Conservation (phyloP, 768 basidiomycete genomes). For the Omphalotus guepiniiformis region DNA sequence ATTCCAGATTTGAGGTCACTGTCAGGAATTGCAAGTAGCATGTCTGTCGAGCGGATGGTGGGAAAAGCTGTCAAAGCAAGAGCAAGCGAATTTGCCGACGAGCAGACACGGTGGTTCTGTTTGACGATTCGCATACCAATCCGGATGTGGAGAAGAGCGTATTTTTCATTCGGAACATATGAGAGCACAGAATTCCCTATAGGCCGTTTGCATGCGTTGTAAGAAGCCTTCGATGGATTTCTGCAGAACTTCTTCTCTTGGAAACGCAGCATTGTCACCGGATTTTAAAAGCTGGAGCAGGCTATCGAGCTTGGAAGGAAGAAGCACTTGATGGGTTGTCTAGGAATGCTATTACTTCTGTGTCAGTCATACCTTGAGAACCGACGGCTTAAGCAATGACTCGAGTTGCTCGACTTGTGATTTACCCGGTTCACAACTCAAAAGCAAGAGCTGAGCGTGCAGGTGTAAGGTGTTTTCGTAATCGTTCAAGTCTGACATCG, state of each 20-base stretch:
- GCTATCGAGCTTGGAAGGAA: conserved; percentile 42
- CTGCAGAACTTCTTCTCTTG: conserved; percentile 71
- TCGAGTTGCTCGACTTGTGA: conserved; percentile 41
- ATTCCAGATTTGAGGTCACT: not conserved
- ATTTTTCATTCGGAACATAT: conserved; percentile 56
- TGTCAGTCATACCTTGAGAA: conserved; percentile 34
- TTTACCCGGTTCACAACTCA: conserved; percentile 34
- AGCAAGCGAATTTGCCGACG: conserved; percentile 18
- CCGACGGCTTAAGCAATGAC: conserved; percentile 34
- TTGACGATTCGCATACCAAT: conserved; percentile 65
- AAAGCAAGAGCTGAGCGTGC: conserved; percentile 30
- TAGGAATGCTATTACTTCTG: conserved; percentile 72
- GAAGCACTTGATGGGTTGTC: conserved; percentile 51
- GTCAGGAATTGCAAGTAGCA: conserved; percentile 21
- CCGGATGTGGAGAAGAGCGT: conserved; percentile 61
- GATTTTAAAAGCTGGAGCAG: conserved; percentile 36
- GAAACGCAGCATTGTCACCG: conserved; percentile 31
- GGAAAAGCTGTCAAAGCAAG: conserved; percentile 51
- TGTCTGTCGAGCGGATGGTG: conserved; percentile 38
- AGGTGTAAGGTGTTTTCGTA: conserved; percentile 36
- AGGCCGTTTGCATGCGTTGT: conserved; percentile 64
- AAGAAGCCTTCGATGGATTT: conserved; percentile 74
- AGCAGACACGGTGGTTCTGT: conserved; percentile 19
- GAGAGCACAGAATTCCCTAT: conserved; percentile 71
- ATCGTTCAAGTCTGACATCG: conserved; percentile 34